Evolutionary conservation across 208 protist genomes (phyloP).

Genomic region (Acanthamoeba royreba): DNA sequence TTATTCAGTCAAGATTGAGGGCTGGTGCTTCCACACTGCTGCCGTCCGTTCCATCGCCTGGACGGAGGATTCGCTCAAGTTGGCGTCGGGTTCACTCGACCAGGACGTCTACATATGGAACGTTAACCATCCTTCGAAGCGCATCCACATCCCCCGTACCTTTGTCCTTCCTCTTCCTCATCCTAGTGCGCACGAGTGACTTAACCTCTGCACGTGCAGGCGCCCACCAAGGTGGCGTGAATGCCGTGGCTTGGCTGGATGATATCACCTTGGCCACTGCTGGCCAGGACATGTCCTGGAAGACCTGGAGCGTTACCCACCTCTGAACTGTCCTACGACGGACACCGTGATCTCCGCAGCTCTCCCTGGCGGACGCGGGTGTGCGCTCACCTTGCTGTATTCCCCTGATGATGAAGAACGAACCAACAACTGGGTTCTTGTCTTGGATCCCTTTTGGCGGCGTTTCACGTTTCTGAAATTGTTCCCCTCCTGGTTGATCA

Average conservation of each 20-base stretch:
- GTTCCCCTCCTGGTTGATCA: too few relatives aligned
- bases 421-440: too few relatives aligned
- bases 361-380: too few relatives aligned
- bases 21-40: slow-evolving; percentile 76
- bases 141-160: slow-evolving; percentile 67
- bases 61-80: slow-evolving; percentile 51
- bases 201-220: not conserved
- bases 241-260: slow-evolving; percentile 54
- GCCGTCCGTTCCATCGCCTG: slow-evolving; percentile 72
- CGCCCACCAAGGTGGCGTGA: slow-evolving; percentile 69
- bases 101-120: slow-evolving; percentile 74
- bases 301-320: slow-evolving; percentile 26
- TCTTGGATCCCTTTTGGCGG: too few relatives aligned
- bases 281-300: slow-evolving; percentile 62
- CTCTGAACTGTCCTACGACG: too few relatives aligned
- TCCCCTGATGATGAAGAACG: too few relatives aligned
- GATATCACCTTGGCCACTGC: slow-evolving; percentile 54
- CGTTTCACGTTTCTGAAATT: too few relatives aligned
- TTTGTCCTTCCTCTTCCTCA: not conserved
- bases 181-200: too few relatives aligned
- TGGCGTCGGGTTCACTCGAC: slow-evolving; percentile 69
- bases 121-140: slow-evolving; percentile 54
- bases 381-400: too few relatives aligned
- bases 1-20: not conserved
- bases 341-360: too few relatives aligned